These are phyloP conservation scores for Aquilaria agallochum DNA, from an alignment of 441 rosid genomes.

Conservation along the genomic window DNA sequence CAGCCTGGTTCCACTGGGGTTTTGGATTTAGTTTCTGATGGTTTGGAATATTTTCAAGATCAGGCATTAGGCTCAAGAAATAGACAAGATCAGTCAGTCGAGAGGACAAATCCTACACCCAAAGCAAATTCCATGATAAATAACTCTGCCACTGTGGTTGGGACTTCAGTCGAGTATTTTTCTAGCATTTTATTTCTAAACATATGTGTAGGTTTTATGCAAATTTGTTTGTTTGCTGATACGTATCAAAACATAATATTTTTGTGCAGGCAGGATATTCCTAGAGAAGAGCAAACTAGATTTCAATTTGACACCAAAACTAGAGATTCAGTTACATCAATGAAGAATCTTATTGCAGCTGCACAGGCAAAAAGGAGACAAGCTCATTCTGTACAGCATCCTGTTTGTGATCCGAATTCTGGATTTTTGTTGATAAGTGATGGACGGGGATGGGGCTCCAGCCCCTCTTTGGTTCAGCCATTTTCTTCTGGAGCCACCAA, in stretches of 20 bases:
- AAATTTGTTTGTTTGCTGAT: conserved; percentile 1
- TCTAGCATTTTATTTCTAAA: neutral
- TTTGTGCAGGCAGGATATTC: conserved; percentile 40
- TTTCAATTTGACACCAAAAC: conserved; percentile 39
- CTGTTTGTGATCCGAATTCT: conserved; percentile 38
- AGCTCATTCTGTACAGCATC: conserved; percentile 58
- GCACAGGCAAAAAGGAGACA: conserved; percentile 90
- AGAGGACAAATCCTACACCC: conserved; percentile 43
- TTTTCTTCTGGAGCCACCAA: conserved; percentile 33
- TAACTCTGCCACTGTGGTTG: conserved; percentile 26
- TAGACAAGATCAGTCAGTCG: conserved; percentile 43
- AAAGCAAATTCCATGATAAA: conserved; percentile 35
- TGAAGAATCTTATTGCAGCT: conserved; percentile 92
- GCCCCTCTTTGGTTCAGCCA: conserved; percentile 49
- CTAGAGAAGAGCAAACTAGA: conserved; percentile 38
- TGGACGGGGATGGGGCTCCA: conserved; percentile 41
- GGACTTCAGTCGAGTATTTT: conserved; percentile 32
- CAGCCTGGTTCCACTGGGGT: conserved; percentile 42
- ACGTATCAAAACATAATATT: too few species aligned
- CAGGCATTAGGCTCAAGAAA: conserved; percentile 39
- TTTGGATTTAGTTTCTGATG: conserved; percentile 30
- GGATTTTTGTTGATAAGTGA: conserved; percentile 34
- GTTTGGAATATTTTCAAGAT: conserved; percentile 35
- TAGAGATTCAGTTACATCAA: conserved; percentile 58
- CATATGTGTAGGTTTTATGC: neutral